These are phyloP conservation scores for Plantago rigida DNA, from an alignment of 305 asterid genomes.

Conservation along the genomic window DNA sequence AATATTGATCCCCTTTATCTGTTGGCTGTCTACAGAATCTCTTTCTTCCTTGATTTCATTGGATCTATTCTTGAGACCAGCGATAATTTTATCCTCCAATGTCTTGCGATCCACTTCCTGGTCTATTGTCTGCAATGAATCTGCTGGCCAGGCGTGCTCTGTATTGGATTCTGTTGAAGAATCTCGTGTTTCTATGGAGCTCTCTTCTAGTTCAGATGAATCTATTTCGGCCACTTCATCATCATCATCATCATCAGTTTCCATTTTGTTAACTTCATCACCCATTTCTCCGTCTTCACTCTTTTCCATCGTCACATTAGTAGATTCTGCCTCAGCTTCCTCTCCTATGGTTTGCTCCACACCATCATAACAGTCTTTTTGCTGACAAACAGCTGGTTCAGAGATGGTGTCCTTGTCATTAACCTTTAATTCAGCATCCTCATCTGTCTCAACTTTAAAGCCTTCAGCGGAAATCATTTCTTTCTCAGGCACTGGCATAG, in stretches of 20 bases:
- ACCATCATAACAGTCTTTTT: constrained; percentile 9
- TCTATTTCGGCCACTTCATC: not conserved
- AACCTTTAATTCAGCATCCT: too few species aligned
- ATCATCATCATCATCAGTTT: constrained; percentile 15
- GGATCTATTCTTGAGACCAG: not conserved
- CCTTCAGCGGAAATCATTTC: constrained; percentile 13
- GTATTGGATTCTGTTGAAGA: constrained; percentile 35
- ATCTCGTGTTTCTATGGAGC: constrained; percentile 31
- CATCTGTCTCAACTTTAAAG: too few species aligned
- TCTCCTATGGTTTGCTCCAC: not conserved
- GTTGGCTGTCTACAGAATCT: not conserved
- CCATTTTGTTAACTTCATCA: not conserved
- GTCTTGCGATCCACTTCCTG: constrained; percentile 31
- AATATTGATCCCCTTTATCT: not conserved
- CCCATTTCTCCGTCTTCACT: constrained; percentile 15
- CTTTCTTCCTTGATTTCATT: constrained; percentile 1
- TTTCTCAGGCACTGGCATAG: constrained; percentile 8
- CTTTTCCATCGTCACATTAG: constrained; percentile 10
- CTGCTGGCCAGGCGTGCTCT: constrained; percentile 36
- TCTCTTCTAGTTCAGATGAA: constrained; percentile 28
- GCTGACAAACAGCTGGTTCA: constrained; percentile 17
- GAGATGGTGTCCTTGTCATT: too few species aligned
- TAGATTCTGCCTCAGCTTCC: constrained; percentile 18
- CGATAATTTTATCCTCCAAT: constrained; percentile 25
- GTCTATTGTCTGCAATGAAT: constrained; percentile 22